Evolutionary conservation across 768 basidiomycete genomes (phyloP).

Genomic region (Serendipita vermifera): DNA sequence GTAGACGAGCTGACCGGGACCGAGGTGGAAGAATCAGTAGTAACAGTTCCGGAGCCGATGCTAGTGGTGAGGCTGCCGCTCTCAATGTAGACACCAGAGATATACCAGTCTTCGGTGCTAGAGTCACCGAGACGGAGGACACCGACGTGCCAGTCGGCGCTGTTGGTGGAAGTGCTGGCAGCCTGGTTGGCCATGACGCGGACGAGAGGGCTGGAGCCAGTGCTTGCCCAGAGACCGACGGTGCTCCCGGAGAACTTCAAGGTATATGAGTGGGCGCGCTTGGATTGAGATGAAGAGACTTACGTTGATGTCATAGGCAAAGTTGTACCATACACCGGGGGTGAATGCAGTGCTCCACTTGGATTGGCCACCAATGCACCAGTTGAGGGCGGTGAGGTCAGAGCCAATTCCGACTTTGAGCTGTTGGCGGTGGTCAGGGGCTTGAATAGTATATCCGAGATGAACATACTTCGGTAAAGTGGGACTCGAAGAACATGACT

Average conservation of each 20-base stretch:
- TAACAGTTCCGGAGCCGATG: conserved; percentile 29
- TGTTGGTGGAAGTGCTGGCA: conserved; percentile 44
- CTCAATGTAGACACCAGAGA: conserved; percentile 50
- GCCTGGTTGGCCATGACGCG: conserved; percentile 37
- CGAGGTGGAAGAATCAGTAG: conserved; percentile 13
- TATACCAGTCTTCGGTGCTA: conserved; percentile 41
- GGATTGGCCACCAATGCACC: conserved; percentile 35
- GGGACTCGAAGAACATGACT: conserved; percentile 38
- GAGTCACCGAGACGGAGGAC: conserved; percentile 43
- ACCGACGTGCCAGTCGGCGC: conserved; percentile 48
- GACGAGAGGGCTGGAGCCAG: conserved; percentile 33
- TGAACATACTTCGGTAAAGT: conserved; percentile 41
- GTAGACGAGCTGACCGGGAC: conserved; percentile 7
- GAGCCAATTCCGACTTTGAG: conserved; percentile 41
- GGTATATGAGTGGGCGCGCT: not conserved
- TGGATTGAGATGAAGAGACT: conserved; percentile 17
- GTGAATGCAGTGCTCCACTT: conserved; percentile 41
- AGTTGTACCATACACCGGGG: conserved; percentile 48
- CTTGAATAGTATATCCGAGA: not conserved
- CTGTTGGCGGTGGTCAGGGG: conserved; percentile 21
- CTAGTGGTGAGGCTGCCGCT: conserved; percentile 41
- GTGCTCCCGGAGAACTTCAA: conserved; percentile 38
- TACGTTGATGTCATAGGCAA: conserved; percentile 52
- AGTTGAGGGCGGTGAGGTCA: conserved; percentile 33
- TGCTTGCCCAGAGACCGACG: conserved; percentile 47